Conservation (phyloP, 352 stramenopile genomes). For the Peronospora farinosa region DNA sequence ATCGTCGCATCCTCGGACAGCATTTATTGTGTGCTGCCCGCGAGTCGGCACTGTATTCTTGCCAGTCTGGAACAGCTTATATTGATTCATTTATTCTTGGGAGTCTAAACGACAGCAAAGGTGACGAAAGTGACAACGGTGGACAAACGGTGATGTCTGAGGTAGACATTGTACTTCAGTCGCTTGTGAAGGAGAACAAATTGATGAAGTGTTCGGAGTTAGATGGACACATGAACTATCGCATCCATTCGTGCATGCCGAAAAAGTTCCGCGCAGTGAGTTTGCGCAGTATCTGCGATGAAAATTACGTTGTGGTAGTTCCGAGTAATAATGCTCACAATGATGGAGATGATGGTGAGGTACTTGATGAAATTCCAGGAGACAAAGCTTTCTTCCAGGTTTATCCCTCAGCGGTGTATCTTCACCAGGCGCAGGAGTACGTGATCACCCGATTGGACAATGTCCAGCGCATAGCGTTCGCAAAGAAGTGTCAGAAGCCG, state of each 20-base stretch:
- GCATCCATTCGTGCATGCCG: constrained; percentile 52
- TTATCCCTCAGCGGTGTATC: constrained; percentile 87
- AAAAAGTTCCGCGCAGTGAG: constrained; percentile 53
- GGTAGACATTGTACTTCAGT: constrained; percentile 12
- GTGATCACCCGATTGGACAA: constrained; percentile 85
- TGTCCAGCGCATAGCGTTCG: constrained; percentile 56
- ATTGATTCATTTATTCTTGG: constrained; percentile 67
- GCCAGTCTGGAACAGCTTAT: constrained; percentile 43
- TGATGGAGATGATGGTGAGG: constrained; percentile 20
- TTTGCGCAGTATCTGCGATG: constrained; percentile 61
- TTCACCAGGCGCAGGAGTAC: constrained; percentile 89
- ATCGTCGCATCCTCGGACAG: constrained; percentile 82
- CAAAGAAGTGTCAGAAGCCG: constrained; percentile 43
- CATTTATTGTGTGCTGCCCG: constrained; percentile 92
- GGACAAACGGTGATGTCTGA: constrained; percentile 5
- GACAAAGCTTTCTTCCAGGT: constrained; percentile 88
- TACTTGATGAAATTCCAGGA: constrained; percentile 86
- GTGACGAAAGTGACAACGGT: neutral
- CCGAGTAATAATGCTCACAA: constrained; percentile 40
- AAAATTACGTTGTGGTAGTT: constrained; percentile 60
- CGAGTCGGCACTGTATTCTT: constrained; percentile 87
- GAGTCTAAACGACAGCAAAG: neutral
- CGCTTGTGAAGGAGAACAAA: constrained; percentile 38
- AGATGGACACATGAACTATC: constrained; percentile 37
- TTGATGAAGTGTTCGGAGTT: constrained; percentile 31